Evolutionary conservation across 768 basidiomycete species (phyloP), one percentile per base, ranked within the genome.

Genomic region (Tricholoma sp.): DNA sequence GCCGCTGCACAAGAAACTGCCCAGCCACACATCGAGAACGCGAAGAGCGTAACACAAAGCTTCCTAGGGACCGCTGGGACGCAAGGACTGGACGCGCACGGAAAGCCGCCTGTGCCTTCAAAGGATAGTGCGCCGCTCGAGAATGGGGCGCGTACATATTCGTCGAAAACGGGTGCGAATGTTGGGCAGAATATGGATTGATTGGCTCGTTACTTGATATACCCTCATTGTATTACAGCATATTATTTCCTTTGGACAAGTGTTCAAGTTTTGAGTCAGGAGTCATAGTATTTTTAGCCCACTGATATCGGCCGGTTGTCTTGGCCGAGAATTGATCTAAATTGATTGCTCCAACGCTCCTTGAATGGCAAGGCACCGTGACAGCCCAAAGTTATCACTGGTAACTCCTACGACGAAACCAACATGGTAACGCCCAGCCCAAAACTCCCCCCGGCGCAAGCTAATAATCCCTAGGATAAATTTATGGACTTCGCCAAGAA

Each of bases 401-500:
- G 9, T 31, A 50, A 18, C 47, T 27, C 27, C n/a, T 50, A 18
- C 27, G 18, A 50, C 47, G 5, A 31, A 34, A 50, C 47, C 47
- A 31, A 18, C 47, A 50, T 50, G 47, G 47, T 50, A 31, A n/a
- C 18, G 29, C 24, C 8, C 47, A n/a, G 9, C n/a, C n/a, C 27
- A 29, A 2, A 31, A 31, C n/a, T 6, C 16, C 29, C 31, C 27
- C 2, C 16, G n/a, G 9, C 2, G 19, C 31, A 14, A 34, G 29
- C 34, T 14, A 41, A 54, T 49, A 2, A 14, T 27, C 12, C n/a
- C 47, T 56, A 88, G 89, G 88, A 89, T 59, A 77, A 68, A 57
- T 79, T 91, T 64, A 78, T 89, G 35, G 83, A 82, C 57, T 69
- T 91, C 62, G 91, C 88, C 9, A 86, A 90, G 71, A 69, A 91